Conservation (phyloP, 1,284 basidiomycete species). For the Apiotrichum akiyoshidainum region DNA sequence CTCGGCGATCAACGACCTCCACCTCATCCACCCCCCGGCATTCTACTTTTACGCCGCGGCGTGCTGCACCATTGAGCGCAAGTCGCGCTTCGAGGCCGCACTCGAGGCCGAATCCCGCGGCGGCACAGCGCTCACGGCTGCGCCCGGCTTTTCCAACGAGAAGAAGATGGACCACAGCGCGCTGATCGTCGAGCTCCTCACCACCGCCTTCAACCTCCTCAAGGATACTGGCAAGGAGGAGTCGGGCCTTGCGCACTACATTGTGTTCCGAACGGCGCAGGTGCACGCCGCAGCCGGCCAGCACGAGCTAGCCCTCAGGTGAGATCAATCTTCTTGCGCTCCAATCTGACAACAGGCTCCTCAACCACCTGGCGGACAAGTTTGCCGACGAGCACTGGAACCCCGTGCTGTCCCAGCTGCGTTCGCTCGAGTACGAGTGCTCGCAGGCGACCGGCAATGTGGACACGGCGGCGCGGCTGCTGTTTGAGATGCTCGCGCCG, state of each 20-base stretch:
- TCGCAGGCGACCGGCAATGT: slow-evolving; percentile 70
- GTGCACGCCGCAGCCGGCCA: slow-evolving; percentile 62
- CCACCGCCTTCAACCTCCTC: slow-evolving; percentile 83
- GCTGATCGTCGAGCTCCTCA: slow-evolving; percentile 80
- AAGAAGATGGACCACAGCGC: slow-evolving; percentile 81
- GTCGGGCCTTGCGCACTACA: slow-evolving; percentile 72
- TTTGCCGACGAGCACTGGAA: slow-evolving; percentile 79
- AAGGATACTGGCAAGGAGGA: slow-evolving; percentile 60
- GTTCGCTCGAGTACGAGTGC: slow-evolving; percentile 73
- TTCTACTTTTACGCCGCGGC: slow-evolving; percentile 88
- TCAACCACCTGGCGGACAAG: slow-evolving; percentile 77
- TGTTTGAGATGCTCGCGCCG: slow-evolving; percentile 76
- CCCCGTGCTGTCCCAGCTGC: slow-evolving; percentile 64
- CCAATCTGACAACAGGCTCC: slow-evolving; percentile 85
- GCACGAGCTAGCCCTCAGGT: slow-evolving; percentile 77
- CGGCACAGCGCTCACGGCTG: slow-evolving; percentile 32
- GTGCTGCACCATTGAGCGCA: slow-evolving; percentile 70
- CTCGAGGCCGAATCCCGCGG: slow-evolving; percentile 56
- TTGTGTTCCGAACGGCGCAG: slow-evolving; percentile 79
- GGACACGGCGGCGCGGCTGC: slow-evolving; percentile 65
- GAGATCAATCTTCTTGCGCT: neutral
- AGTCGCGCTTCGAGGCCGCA: slow-evolving; percentile 63
- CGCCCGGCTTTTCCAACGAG: slow-evolving; percentile 67
- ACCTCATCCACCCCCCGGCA: slow-evolving; percentile 77
- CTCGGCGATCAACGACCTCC: slow-evolving; percentile 45